Base-by-base conservation (phyloP, 208 protist genomes). In the Willaertia magna region DNA sequence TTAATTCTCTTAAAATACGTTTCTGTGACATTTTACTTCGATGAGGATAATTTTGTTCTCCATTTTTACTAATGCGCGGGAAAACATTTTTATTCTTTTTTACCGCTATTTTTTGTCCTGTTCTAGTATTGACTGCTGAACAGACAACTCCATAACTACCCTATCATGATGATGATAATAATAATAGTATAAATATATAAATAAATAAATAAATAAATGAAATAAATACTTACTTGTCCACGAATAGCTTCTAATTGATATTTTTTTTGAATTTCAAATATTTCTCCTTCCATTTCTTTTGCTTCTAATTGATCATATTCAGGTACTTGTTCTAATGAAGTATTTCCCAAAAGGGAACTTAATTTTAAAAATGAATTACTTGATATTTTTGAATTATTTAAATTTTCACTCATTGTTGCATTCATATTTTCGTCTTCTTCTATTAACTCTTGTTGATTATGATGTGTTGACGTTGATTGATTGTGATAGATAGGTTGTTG, bases 51-150 rank as follows among this genome's bases (percentile, higher is more conserved):
- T 99, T 97, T 89, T 99, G 97, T 48, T 97, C 92, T 59, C 99
- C 94, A 18, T 97, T 95, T 2, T 97, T 99, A 2, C 26, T 34
- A 9, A 67, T 26, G 26, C 42, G 93, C 92, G 11, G 97, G 97
- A 84, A 99, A 97, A 22, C 97, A 97, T 84, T 99, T 97, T 84
- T 99, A 97, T 43, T 97, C 96, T 98, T 98, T 89, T 99, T 99
- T 22, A 99, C 85, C 0, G 98, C 98, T 3, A 99, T 94, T 55
- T 97, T 90, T 59, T 93, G 90, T 0, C 92, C 92, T 18, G 90
- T 96, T 46, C 88, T 89, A 43, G 89, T 93, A 85, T 97, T 93
- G 39, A 94, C 88, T 14, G 94, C 94, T n/a, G 91, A 90, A 87
- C 95, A 96, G 11, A 97, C 95, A 26, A 96, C 89, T 67, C 95